Evolutionary conservation across 805 yeast species (phyloP).

Genomic region (Isabelozyma rhagii): DNA sequence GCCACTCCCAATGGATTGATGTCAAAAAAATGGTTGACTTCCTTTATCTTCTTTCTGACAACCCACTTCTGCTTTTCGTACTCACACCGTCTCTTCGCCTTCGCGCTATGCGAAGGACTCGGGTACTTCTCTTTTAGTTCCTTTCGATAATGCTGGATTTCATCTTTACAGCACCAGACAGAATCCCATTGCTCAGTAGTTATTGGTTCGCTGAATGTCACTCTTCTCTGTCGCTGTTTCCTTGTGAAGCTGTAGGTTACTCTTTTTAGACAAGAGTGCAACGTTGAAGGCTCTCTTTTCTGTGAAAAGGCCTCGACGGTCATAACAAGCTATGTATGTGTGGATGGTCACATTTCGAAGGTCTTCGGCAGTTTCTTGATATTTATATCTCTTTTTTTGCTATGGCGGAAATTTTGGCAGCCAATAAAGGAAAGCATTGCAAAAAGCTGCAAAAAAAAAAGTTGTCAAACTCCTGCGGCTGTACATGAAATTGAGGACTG

Average conservation of each 20-base stretch:
- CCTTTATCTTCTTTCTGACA: neutral
- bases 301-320: neutral
- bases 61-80: no score
- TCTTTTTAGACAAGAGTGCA: neutral
- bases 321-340: no score
- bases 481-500: no score
- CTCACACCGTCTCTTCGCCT: neutral
- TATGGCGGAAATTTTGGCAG: neutral
- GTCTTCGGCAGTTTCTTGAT: neutral
- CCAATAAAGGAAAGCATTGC: neutral
- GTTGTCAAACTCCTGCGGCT: no score
- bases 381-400: neutral
- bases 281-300: neutral
- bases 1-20: neutral
- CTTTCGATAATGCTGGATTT: neutral
- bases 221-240: neutral
- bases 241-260: neutral
- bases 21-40: no score
- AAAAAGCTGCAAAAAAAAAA: neutral
- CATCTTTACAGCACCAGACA: neutral
- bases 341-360: neutral
- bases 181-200: neutral
- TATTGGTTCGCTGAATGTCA: neutral
- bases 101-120: neutral
- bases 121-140: neutral